Evolutionary conservation across 768 basidiomycete species (phyloP), one percentile per base, ranked within the genome.

Genomic region (Zangia roseola): DNA sequence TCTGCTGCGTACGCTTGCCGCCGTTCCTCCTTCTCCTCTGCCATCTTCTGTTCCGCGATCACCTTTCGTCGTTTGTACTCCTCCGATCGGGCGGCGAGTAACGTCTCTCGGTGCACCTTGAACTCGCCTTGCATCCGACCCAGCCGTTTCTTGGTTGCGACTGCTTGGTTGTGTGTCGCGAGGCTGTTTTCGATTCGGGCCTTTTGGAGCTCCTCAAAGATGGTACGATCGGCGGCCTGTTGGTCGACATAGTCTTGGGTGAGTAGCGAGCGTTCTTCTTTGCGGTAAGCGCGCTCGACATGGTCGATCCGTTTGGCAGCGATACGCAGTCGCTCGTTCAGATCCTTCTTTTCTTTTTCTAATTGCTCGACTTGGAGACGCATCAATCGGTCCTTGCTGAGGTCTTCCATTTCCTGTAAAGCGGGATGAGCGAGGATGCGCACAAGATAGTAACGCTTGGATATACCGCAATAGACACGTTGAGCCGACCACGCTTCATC

Each of bases 321-420:
- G 55, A 94, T 81, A 20, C 92, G 85, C 40, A 95, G 77, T 19
- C 88, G 81, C 59, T 93, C 89, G 49, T 77, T 79, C 55, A 91
- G 74, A 57, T 93, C 89, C 60, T 83, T 86, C 78, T 94, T 95
- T 73, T 98, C 94, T 73, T 95, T 97, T 73, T 97, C 97, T 38
- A 97, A 78, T 63, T 97, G 93, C 56, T 92, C 86, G 31, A 97
- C 93, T 67, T 97, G 94, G 57, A 97, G 81, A 25, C 79, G 81
- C 68, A 97, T 86, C 53, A 98, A 80, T 40, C 83, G 82, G 60
- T 90, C 86, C 9, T 92, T 93, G 67, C 91, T 91, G 53, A 89
- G 75, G 43, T 82, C 83, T 58, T 91, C 88, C 68, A 94, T 77
- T 62, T 88, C 85, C 88, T 92, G 54, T 4, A 17, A 39, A 26